A percentile compares a stretch with the other conserved stretches of the same genome.
phyloP scores from a whole-genome alignment of 495 filamentous ascomycete species.

The Talaromyces wortmannii region DNA sequence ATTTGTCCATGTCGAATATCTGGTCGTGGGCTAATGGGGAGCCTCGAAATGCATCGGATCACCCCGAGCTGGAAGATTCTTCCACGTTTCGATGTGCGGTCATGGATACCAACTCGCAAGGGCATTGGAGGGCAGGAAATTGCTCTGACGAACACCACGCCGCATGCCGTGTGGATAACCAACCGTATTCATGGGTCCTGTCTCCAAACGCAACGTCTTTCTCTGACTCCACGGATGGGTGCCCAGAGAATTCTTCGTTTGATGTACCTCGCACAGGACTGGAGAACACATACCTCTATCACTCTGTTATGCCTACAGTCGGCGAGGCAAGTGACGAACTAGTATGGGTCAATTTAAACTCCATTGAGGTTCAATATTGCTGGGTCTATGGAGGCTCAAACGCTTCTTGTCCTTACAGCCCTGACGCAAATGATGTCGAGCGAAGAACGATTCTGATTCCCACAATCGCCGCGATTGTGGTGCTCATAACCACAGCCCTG shows the following conservation, averaged over 20 bases:
- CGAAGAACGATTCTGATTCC: slow-evolving; percentile 48
- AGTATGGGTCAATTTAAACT: slow-evolving; percentile 55
- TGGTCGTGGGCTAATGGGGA: slow-evolving; percentile 57
- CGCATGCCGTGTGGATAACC: slow-evolving; percentile 44
- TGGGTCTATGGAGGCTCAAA: slow-evolving; percentile 50
- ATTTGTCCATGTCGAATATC: slow-evolving; percentile 38
- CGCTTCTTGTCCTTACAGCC: slow-evolving; percentile 46
- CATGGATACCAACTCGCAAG: slow-evolving; percentile 32
- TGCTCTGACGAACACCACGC: slow-evolving; percentile 41
- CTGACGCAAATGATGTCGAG: slow-evolving; percentile 27
- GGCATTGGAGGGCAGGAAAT: slow-evolving; percentile 50
- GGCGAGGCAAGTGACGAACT: slow-evolving; percentile 16
- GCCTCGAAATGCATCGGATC: slow-evolving; percentile 33
- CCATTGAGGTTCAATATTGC: slow-evolving; percentile 44
- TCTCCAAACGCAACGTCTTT: slow-evolving; percentile 30
- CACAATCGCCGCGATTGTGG: slow-evolving; percentile 51
- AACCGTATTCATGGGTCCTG: slow-evolving; percentile 51
- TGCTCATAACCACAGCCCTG: slow-evolving; percentile 49
- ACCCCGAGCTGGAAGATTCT: slow-evolving; percentile 12
- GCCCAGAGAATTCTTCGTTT: slow-evolving; percentile 35
- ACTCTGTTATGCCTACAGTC: slow-evolving; percentile 17
- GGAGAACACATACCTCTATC: slow-evolving; percentile 53
- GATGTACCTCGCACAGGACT: slow-evolving; percentile 50
- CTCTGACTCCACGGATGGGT: slow-evolving; percentile 22
- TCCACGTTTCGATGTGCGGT: slow-evolving; percentile 44